phyloP scores from a whole-genome alignment of 164 flowering plant genomes.

The Vitis labrusca region DNA sequence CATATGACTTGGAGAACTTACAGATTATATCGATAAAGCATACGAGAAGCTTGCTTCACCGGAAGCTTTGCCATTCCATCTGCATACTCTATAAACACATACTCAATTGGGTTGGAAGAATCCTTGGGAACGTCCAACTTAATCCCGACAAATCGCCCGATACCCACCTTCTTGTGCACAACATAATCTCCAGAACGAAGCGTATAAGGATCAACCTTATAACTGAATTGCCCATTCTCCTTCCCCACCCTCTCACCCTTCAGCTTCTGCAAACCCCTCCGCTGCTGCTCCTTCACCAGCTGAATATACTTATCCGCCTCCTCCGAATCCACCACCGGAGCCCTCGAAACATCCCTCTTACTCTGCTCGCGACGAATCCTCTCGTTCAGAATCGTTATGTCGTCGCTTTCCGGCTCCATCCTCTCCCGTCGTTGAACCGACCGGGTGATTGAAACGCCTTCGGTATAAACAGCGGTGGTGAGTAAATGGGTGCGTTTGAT shows the following conservation, averaged over 20 bases:
- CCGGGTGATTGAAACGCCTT: conserved; percentile 21
- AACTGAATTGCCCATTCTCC: conserved; percentile 39
- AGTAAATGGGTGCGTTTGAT: conserved; percentile 8
- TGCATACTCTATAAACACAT: conserved; percentile 84
- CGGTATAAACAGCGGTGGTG: conserved; percentile 33
- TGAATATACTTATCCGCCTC: conserved; percentile 86
- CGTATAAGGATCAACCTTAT: conserved; percentile 83
- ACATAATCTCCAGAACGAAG: conserved; percentile 82
- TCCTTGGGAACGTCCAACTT: conserved; percentile 62
- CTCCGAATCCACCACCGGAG: conserved; percentile 44
- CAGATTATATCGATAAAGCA: conserved; percentile 94
- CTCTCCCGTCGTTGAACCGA: conserved; percentile 17
- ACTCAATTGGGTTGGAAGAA: conserved; percentile 54
- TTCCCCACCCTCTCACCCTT: conserved; percentile 45
- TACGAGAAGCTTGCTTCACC: conserved; percentile 71
- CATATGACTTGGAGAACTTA: conserved; percentile 29
- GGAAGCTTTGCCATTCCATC: conserved; percentile 99
- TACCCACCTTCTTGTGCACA: conserved; percentile 93
- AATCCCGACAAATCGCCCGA: conserved; percentile 83
- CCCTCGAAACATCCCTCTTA: conserved; percentile 42
- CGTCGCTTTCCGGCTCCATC: conserved; percentile 31
- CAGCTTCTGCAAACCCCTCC: conserved; percentile 80
- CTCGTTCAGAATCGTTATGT: conserved; percentile 60
- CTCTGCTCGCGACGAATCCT: conserved; percentile 62
- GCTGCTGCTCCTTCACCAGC: conserved; percentile 89